Base-by-base conservation (phyloP, 164 flowering plant genomes). In the Magnolia kwangsiensis region DNA sequence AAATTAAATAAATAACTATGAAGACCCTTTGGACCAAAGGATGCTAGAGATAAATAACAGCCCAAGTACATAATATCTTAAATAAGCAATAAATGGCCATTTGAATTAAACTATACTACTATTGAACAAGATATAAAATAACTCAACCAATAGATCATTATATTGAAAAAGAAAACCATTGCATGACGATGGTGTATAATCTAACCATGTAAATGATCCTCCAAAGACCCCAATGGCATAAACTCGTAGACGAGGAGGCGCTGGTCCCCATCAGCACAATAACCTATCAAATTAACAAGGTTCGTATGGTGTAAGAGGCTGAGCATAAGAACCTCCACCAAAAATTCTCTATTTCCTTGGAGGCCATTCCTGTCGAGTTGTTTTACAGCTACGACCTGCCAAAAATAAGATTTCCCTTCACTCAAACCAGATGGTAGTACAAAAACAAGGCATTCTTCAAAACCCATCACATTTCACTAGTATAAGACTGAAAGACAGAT, bases 261-360 rank as follows among this genome's bases (percentile, higher is more conserved):
- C 78, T 92, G 94, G 75, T 91, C 95, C 67, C 97, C 97, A 79
- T 91, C 97, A 59, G 95, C 93, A 80, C 95, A 91, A 81, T 91
- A 92, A 55, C 97, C 97, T 72, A 90, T 91, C 85, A 92, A 83
- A 81, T 90, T 92, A 72, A 92, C 97, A 66, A 92, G 92, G 80
- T 92, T 92, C 31, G 88, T 84, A 76, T 92, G 97, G 78, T 92
- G 95, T 74, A 92, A 80, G 51, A 90, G 89, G 82, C 97, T 92
- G 74, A 92, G 97, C 95, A 92, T 91, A 79, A 91, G 95, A 86
- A 91, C 94, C 84, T 93, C 96, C 74, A 91, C 96, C 74, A 93
- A 72, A 82, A 89, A 93, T 70, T 93, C 96, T 76, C 94, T 84
- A 71, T 91, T 91, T 79, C 98, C 98, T 85, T 93, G 98, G 76